A percentile compares a stretch with the other conserved stretches of the same genome.
Evolutionary conservation across 768 basidiomycete genomes (phyloP).

Genomic region (Lactarius tabidus): DNA sequence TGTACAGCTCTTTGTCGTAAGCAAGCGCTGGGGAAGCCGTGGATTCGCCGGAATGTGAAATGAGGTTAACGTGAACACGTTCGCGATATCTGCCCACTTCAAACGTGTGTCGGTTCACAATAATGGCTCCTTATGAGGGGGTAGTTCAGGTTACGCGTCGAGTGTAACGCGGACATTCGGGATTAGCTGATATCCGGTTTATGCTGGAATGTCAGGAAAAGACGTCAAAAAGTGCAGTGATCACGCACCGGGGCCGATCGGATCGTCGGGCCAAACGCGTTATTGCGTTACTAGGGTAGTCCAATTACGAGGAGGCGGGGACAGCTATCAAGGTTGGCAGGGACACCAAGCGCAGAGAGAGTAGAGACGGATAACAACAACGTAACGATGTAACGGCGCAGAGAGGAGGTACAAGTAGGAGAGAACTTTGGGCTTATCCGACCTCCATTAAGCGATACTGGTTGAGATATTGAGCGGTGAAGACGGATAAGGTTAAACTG

Average conservation of each 20-base stretch:
- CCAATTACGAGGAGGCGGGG: background rate
- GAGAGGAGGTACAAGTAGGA: constrained; percentile 6
- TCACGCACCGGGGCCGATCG: background rate
- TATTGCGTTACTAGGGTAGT: background rate
- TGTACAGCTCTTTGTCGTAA: background rate
- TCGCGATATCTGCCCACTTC: background rate
- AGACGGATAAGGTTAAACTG: constrained; percentile 21
- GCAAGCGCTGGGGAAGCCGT: background rate
- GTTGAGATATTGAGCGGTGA: constrained; percentile 11
- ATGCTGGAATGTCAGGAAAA: background rate
- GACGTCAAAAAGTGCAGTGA: constrained; percentile 1
- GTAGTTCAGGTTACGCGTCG: background rate
- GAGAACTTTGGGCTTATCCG: background rate
- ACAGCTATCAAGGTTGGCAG: constrained; percentile 19
- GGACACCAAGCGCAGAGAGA: background rate
- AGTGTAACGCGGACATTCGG: background rate
- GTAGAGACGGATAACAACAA: background rate
- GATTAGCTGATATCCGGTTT: constrained; percentile 14
- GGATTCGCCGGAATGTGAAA: background rate
- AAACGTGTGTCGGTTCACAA: constrained; percentile 12
- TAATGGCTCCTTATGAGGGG: background rate
- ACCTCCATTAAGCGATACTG: constrained; percentile 5
- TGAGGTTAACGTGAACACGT: constrained; percentile 1
- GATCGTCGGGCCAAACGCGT: constrained; percentile 1
- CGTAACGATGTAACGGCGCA: background rate